Evolutionary conservation across 768 basidiomycete genomes (phyloP).

Genomic region (Rhodotorula kratochvilovae): DNA sequence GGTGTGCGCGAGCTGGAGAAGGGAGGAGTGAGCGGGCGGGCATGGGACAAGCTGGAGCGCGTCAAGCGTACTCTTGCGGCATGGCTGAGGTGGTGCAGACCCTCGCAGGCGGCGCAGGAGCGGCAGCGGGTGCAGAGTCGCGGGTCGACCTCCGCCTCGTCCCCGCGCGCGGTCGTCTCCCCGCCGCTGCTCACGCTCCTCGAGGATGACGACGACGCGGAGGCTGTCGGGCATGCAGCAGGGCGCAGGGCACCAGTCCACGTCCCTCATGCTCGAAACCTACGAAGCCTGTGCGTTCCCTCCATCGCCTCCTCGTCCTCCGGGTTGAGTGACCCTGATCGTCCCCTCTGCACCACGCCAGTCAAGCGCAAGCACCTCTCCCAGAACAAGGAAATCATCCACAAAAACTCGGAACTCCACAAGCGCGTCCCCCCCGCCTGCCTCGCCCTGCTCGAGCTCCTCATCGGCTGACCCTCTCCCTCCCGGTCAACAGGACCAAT

Average conservation of each 20-base stretch:
- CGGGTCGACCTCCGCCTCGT: background rate
- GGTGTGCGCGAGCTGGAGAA: background rate
- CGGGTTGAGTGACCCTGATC: background rate
- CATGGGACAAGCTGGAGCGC: too few species aligned
- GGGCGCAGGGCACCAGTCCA: conserved; percentile 8
- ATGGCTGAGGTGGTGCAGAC: background rate
- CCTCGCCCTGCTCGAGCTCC: background rate
- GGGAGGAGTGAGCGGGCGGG: background rate
- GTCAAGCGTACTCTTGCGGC: background rate
- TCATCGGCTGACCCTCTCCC: background rate
- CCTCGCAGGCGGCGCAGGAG: background rate
- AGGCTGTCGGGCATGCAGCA: conserved; percentile 13
- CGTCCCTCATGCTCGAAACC: conserved; percentile 34
- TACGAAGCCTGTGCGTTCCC: conserved; percentile 31
- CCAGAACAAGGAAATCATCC: conserved; percentile 45
- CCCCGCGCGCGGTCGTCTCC: background rate
- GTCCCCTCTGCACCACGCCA: background rate
- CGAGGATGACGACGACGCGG: conserved; percentile 18
- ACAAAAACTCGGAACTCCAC: conserved; percentile 41
- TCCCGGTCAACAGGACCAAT: conserved; percentile 29
- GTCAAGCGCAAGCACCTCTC: conserved; percentile 43
- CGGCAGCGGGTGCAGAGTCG: too few species aligned
- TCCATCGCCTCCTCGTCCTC: background rate
- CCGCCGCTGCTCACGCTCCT: background rate
- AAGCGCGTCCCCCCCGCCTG: conserved; percentile 15